phyloP scores from a whole-genome alignment of 345 rosid species.

The Populus simonii region DNA sequence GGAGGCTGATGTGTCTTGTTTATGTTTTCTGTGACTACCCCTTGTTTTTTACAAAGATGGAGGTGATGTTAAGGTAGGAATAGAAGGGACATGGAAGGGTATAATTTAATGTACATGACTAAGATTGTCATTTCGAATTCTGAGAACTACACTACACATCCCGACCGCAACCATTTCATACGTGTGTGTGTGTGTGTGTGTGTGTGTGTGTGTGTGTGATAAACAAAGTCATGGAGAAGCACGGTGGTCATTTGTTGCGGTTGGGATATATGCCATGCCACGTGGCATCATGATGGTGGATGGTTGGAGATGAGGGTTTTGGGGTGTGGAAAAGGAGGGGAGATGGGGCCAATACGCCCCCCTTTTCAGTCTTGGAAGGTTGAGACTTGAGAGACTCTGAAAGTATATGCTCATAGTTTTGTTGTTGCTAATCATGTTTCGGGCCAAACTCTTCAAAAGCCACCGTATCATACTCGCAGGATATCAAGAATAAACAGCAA shows the following conservation, averaged over 20 bases:
- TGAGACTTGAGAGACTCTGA: neutral
- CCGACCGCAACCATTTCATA: too few relatives aligned
- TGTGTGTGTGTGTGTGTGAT: too few relatives aligned
- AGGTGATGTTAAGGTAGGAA: constrained; percentile 22
- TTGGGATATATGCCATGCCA: constrained; percentile 52
- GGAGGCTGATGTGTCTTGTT: constrained; percentile 33
- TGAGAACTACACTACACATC: too few relatives aligned
- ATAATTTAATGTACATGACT: neutral
- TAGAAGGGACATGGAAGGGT: constrained; percentile 4
- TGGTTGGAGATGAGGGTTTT: constrained; percentile 51
- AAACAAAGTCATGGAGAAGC: constrained; percentile 45
- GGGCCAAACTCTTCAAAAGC: neutral
- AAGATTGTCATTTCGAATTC: neutral
- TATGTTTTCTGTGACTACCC: constrained; percentile 38
- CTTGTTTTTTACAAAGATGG: constrained; percentile 35
- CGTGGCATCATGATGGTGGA: constrained; percentile 43
- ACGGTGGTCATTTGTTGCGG: constrained; percentile 44
- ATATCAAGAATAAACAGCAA: too few relatives aligned
- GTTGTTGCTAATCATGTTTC: neutral
- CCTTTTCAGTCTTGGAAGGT: neutral
- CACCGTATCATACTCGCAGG: too few relatives aligned
- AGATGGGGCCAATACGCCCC: constrained; percentile 8
- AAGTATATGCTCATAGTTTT: too few relatives aligned
- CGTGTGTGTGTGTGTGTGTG: too few relatives aligned
- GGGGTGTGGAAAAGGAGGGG: constrained; percentile 44